A percentile compares a stretch with the other conserved stretches of the same genome.
Evolutionary conservation across 257 asterid genomes (phyloP).

Genomic region (Apocynum venetum): DNA sequence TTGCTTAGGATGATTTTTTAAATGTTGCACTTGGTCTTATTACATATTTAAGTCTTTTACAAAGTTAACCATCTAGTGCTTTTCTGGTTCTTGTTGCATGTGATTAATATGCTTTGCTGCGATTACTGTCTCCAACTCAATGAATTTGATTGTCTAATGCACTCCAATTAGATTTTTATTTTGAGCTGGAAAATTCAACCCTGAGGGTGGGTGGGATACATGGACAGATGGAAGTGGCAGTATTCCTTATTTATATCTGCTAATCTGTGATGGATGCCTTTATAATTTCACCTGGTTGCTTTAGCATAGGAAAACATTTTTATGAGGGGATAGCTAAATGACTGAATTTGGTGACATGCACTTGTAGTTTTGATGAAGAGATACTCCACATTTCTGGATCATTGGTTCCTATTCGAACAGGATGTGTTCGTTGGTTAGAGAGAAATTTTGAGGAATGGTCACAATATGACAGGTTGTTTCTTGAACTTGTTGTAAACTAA

Average conservation of each 20-base stretch:
- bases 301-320: not conserved
- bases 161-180: not conserved
- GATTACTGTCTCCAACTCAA: not conserved
- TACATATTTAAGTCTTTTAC: not conserved
- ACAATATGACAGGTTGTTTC: conserved; percentile 52
- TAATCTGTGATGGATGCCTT: not conserved
- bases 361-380: conserved; percentile 69
- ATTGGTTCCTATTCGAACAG: conserved; percentile 50
- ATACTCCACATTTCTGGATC: conserved; percentile 73
- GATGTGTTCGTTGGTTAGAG: conserved; percentile 66
- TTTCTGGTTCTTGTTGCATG: not conserved
- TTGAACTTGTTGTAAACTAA: not conserved
- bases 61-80: not conserved
- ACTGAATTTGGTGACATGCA: conserved; percentile 6
- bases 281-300: not conserved
- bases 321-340: not conserved
- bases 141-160: not conserved
- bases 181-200: not conserved
- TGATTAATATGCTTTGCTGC: not conserved
- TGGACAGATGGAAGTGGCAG: not conserved
- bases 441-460: conserved; percentile 50
- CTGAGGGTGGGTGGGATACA: not conserved
- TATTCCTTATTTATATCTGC: not conserved
- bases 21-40: not conserved
- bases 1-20: not conserved